Base-by-base conservation (phyloP, 2,329 filamentous ascomycete species). In the Diaporthe velutina region DNA sequence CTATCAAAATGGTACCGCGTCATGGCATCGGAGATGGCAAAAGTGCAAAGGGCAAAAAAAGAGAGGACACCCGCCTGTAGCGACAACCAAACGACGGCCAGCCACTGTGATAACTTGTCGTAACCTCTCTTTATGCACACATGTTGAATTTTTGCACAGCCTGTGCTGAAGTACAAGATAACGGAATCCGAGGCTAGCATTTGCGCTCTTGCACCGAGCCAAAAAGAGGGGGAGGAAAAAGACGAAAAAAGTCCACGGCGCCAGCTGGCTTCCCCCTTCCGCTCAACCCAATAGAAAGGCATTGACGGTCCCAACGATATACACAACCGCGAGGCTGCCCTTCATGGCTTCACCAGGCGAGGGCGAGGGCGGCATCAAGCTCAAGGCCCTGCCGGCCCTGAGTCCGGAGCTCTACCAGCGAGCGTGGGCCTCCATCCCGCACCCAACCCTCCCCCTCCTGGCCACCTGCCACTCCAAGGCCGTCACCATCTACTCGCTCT, bases 381-480 rank as follows among this genome's bases (percentile, higher is more conserved):
- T 40, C 77, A 40, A 71, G 82, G 78, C 88, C 30, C 85, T 92
- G 19, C 82, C 86, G 4, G 82, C 87, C 54, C 86, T 92, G 80
- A 86, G 86, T 68, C 90, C 88, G 48, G 87, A 91, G 78, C 87
- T 93, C 60, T 88, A 89, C 80, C 88, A 92, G 78, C 94, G 97
- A 79, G 93, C 95, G 80, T 99, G 97, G 97, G 91, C 92, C 77
- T 95, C 94, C 28, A 87, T 92, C 74, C 94, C 96, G 1, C 97
- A 99, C 81, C 95, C 96, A 3, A 93, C 92, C 38, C 92, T 97
- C 28, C 96, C 97, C 4, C 90, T 98, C 75, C 88, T 98, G 79
- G 97, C 96, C 74, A 98, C 96, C 25, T 93, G 95, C 76, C 95
- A 96, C 84, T 92, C 94, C 74, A 98, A 97, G 82, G 93, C 93